These are phyloP conservation scores for Pedinophyceae sp. DNA, from an alignment of 139 green algal genomes.

Conservation along the genomic window DNA sequence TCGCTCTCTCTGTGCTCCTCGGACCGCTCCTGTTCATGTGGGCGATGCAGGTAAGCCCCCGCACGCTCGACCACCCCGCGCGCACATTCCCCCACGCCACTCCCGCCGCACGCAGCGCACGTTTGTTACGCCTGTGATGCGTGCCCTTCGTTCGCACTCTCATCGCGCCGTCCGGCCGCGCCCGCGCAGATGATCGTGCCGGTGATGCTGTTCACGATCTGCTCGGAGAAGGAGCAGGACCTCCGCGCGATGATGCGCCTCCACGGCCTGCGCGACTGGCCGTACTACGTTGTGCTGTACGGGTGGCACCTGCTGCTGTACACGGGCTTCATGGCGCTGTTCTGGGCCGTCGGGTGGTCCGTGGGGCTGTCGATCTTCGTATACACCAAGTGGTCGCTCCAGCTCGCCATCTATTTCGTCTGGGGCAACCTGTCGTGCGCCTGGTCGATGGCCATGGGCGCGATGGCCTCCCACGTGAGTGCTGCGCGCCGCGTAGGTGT, in stretches of 20 bases:
- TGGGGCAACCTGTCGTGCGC: constrained; percentile 48
- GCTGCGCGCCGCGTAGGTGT: too few species aligned
- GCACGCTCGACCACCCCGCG: too few species aligned
- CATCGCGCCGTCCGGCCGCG: too few species aligned
- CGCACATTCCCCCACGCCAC: too few species aligned
- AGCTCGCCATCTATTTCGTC: constrained; percentile 46
- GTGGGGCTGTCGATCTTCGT: neutral
- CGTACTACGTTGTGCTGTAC: constrained; percentile 37
- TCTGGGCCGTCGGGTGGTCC: constrained; percentile 23
- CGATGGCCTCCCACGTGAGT: constrained; percentile 9
- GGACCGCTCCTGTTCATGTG: too few species aligned
- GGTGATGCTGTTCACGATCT: neutral
- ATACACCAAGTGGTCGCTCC: neutral
- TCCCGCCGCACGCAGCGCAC: too few species aligned
- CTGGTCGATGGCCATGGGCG: constrained; percentile 30
- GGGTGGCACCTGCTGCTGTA: constrained; percentile 37
- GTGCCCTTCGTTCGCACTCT: too few species aligned
- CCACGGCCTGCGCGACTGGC: constrained; percentile 32
- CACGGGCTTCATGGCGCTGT: constrained; percentile 43
- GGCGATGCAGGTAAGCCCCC: too few species aligned
- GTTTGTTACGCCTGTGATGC: too few species aligned
- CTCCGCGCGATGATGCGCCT: constrained; percentile 66
- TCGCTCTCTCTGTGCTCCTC: too few species aligned
- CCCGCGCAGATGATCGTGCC: too few species aligned
- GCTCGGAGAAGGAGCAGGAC: constrained; percentile 41